Evolutionary conservation across 306 rosid species (phyloP).

Genomic region (Quercus engelmannii): DNA sequence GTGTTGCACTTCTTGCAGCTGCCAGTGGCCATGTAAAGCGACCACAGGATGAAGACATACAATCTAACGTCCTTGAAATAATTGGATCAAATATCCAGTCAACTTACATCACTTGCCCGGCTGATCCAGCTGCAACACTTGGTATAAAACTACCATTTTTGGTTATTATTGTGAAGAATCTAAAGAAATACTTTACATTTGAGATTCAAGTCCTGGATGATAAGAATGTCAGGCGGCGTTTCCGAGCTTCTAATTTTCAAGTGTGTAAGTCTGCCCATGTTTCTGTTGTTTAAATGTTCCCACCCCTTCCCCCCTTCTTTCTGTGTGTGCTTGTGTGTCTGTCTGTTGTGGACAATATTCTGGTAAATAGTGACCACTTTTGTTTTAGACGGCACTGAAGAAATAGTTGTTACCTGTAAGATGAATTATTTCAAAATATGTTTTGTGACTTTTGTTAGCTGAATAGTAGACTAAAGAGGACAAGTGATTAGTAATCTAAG

Average conservation of each 20-base stretch:
- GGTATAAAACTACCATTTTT: conserved; percentile 92
- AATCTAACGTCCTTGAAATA: conserved; percentile 90
- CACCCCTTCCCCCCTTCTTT: not conserved
- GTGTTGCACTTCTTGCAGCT: conserved; percentile 40
- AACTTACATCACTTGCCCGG: conserved; percentile 90
- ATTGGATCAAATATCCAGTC: conserved; percentile 90
- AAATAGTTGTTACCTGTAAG: not conserved
- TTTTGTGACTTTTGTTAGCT: not conserved
- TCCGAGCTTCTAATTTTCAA: conserved; percentile 97
- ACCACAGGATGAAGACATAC: conserved; percentile 96
- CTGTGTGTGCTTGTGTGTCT: not conserved
- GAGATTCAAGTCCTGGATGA: conserved; percentile 95
- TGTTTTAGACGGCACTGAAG: not conserved
- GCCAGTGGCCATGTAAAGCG: conserved; percentile 85
- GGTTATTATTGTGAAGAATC: conserved; percentile 90
- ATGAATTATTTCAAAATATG: not conserved
- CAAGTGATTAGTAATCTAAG: not conserved
- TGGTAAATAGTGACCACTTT: not conserved
- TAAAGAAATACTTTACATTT: conserved; percentile 89
- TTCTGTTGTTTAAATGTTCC: conserved; percentile 25
- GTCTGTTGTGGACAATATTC: conserved; percentile 2
- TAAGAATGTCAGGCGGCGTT: conserved; percentile 89
- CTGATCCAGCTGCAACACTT: conserved; percentile 91
- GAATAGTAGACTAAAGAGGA: not conserved
- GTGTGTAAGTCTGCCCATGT: conserved; percentile 91